A percentile compares a stretch with the other conserved stretches of the same genome.
phyloP scores from a whole-genome alignment of 495 filamentous ascomycete species.

The Bathelium albidoporum region DNA sequence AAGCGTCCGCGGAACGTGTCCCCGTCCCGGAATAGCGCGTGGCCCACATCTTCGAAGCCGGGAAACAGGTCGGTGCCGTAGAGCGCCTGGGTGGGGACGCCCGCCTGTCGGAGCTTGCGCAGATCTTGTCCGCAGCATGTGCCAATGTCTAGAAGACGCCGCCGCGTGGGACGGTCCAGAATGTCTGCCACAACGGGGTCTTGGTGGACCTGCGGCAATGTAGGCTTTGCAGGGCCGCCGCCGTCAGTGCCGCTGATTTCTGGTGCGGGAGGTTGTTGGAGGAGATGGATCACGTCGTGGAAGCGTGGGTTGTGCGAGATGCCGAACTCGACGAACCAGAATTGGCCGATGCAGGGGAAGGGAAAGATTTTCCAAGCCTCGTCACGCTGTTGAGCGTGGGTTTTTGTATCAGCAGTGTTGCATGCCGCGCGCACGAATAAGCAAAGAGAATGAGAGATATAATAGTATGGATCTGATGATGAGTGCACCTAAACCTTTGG shows the following conservation, averaged over 20 bases:
- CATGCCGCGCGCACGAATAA: too few relatives aligned
- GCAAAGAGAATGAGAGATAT: too few relatives aligned
- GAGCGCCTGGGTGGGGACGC: conserved; percentile 20
- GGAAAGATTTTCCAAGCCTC: conserved; percentile 14
- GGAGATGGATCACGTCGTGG: conserved; percentile 3
- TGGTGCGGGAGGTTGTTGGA: conserved; percentile 17
- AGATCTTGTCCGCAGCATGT: conserved; percentile 31
- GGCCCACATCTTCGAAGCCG: conserved; percentile 23
- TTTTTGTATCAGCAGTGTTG: too few relatives aligned
- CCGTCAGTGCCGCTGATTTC: too few relatives aligned
- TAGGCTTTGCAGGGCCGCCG: too few relatives aligned
- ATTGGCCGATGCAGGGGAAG: conserved; percentile 14
- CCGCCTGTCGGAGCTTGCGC: conserved; percentile 25
- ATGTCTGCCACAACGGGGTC: too few relatives aligned
- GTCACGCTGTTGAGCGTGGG: conserved; percentile 5
- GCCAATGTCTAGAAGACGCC: conserved; percentile 30
- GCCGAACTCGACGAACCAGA: conserved; percentile 2
- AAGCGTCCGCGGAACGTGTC: conserved; percentile 18
- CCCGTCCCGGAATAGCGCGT: conserved; percentile 29
- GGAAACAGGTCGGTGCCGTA: conserved; percentile 22
- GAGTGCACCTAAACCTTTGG: too few relatives aligned
- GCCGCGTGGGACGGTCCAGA: too few relatives aligned
- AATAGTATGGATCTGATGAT: too few relatives aligned
- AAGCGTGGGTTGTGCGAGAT: conserved; percentile 3
- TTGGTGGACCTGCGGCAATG: too few relatives aligned